These are phyloP conservation scores for Coemansia sp. DNA, from an alignment of 192 early-diverging fungal genomes.

Conservation along the genomic window DNA sequence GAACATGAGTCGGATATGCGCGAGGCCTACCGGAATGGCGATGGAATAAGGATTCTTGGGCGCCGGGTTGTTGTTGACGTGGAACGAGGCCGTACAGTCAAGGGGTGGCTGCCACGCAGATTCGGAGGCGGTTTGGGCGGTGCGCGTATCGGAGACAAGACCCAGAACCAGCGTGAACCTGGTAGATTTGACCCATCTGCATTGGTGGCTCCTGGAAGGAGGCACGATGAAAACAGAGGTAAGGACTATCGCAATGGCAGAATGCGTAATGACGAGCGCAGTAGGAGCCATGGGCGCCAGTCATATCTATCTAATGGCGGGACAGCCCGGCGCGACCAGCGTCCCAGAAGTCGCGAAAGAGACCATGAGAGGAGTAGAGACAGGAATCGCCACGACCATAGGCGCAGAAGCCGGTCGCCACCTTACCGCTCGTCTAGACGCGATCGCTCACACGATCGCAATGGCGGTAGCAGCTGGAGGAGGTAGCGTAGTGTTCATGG, in stretches of 20 bases:
- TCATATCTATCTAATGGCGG: conserved; percentile 12
- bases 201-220: conserved; percentile 4
- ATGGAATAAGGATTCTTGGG: conserved; percentile 83
- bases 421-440: conserved; percentile 32
- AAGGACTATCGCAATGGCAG: conserved; percentile 9
- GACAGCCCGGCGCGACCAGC: conserved; percentile 1
- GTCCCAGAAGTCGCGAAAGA: conserved; percentile 6
- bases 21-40: conserved; percentile 66
- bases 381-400: conserved; percentile 20
- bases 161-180: conserved; percentile 38
- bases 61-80: conserved; percentile 90
- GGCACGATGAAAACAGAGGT: conserved; percentile 14
- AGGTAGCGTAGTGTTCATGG: not conserved
- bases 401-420: conserved; percentile 47
- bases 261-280: conserved; percentile 18
- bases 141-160: conserved; percentile 38
- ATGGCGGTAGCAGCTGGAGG: conserved; percentile 18
- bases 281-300: conserved; percentile 19
- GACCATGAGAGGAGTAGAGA: conserved; percentile 14
- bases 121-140: conserved; percentile 54
- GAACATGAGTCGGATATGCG: conserved; percentile 85
- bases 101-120: conserved; percentile 81
- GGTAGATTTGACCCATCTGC: conserved; percentile 40
- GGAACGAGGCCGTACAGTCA: conserved; percentile 94
- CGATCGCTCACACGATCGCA: conserved; percentile 47